These are phyloP conservation scores for Fusarium liriodendri DNA, from an alignment of 2,329 filamentous ascomycete genomes.

Conservation along the genomic window DNA sequence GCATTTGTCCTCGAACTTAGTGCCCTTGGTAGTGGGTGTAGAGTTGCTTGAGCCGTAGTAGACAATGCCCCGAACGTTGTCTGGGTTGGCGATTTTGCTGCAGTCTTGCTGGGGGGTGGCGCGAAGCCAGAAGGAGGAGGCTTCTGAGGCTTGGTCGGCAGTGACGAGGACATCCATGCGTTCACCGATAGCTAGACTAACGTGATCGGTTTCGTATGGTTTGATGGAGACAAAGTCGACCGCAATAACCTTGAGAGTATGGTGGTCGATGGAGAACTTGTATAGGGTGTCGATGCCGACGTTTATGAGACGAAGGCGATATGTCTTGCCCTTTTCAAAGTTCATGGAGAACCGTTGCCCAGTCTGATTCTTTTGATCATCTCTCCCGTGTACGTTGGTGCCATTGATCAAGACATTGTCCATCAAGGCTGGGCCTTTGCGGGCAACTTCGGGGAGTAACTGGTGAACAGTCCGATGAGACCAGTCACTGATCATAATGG, in stretches of 20 bases:
- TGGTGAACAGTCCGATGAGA: slow-evolving; percentile 58
- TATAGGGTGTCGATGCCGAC: slow-evolving; percentile 56
- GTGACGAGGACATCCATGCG: slow-evolving; percentile 60
- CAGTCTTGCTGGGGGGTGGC: slow-evolving; percentile 58
- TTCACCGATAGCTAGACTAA: slow-evolving; percentile 61
- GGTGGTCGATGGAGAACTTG: slow-evolving; percentile 66
- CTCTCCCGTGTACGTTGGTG: slow-evolving; percentile 49
- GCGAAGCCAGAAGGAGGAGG: slow-evolving; percentile 62
- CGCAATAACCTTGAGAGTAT: slow-evolving; percentile 67
- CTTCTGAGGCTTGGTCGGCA: slow-evolving; percentile 50
- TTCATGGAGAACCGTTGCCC: slow-evolving; percentile 52
- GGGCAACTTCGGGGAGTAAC: slow-evolving; percentile 42
- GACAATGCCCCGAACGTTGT: slow-evolving; percentile 62
- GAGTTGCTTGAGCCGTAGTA: slow-evolving; percentile 49
- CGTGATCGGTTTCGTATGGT: slow-evolving; percentile 63
- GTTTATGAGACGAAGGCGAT: slow-evolving; percentile 62
- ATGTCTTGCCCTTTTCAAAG: slow-evolving; percentile 56
- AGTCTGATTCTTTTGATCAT: slow-evolving; percentile 31
- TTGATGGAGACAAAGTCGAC: slow-evolving; percentile 68
- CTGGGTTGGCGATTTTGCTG: slow-evolving; percentile 51
- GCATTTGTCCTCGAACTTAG: slow-evolving; percentile 42
- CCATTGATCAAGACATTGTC: slow-evolving; percentile 61
- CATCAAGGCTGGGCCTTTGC: slow-evolving; percentile 41
- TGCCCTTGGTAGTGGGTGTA: slow-evolving; percentile 26
- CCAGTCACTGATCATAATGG: slow-evolving; percentile 70